These are phyloP conservation scores for Auricularia sp. DNA, from an alignment of 768 basidiomycete species.

Conservation along the genomic window DNA sequence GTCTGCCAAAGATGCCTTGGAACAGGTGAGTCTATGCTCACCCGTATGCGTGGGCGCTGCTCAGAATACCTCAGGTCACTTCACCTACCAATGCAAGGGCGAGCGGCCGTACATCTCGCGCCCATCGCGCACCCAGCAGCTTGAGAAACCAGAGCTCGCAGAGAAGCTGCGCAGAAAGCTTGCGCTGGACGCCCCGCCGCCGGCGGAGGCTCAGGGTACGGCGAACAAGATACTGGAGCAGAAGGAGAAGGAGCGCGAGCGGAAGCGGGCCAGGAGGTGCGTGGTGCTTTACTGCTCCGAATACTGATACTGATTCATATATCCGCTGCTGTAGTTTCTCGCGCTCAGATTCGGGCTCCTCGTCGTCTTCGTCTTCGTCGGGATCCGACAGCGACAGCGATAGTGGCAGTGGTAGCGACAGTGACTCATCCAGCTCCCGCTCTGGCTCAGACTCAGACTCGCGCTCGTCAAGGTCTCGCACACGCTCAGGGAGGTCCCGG, in stretches of 20 bases:
- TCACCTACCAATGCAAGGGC: constrained; percentile 83
- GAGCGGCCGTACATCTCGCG: constrained; percentile 73
- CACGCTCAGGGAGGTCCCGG: constrained; percentile 13
- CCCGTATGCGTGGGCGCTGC: background rate
- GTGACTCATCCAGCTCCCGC: constrained; percentile 24
- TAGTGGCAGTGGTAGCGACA: constrained; percentile 17
- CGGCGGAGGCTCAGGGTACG: constrained; percentile 34
- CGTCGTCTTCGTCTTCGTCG: too few species aligned
- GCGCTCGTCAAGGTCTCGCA: constrained; percentile 14
- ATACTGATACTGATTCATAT: constrained; percentile 18
- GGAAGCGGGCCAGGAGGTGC: constrained; percentile 19
- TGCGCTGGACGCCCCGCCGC: background rate
- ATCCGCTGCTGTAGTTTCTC: constrained; percentile 17
- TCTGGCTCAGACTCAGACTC: constrained; percentile 9
- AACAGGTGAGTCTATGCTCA: constrained; percentile 33
- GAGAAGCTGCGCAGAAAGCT: constrained; percentile 37
- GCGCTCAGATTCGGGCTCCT: constrained; percentile 35
- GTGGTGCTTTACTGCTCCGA: constrained; percentile 11
- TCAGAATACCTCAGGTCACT: constrained; percentile 51
- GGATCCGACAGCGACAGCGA: constrained; percentile 28
- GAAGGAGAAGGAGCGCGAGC: constrained; percentile 66
- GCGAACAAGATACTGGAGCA: constrained; percentile 77
- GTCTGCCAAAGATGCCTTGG: constrained; percentile 77
- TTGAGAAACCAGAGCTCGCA: constrained; percentile 64
- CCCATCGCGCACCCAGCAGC: constrained; percentile 79